These are phyloP conservation scores for Chaetomidium leptoderma DNA, from an alignment of 495 filamentous ascomycete genomes.

Conservation along the genomic window DNA sequence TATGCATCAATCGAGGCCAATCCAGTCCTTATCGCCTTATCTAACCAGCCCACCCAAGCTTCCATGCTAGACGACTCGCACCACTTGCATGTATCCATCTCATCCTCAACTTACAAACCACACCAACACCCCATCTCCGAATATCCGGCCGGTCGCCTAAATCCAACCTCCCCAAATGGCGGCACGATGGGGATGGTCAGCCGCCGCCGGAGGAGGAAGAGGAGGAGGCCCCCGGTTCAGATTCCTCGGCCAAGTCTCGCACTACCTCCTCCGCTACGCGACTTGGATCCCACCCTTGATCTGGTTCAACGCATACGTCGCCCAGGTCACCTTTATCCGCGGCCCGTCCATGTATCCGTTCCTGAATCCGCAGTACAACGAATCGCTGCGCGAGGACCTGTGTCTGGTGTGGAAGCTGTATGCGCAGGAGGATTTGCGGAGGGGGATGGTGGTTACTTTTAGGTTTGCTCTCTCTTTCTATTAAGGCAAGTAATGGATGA, in stretches of 20 bases:
- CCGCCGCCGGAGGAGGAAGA: constrained; percentile 19
- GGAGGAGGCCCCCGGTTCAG: constrained; percentile 11
- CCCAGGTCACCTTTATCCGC: constrained; percentile 57
- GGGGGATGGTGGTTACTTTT: constrained; percentile 54
- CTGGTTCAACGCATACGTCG: constrained; percentile 60
- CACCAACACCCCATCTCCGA: not conserved
- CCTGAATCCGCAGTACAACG: constrained; percentile 60
- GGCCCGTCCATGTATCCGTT: constrained; percentile 76
- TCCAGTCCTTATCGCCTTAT: constrained; percentile 8
- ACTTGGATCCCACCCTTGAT: constrained; percentile 61
- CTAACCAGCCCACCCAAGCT: not conserved
- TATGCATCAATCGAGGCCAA: constrained; percentile 12
- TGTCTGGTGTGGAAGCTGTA: constrained; percentile 49
- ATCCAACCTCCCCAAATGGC: constrained; percentile 13
- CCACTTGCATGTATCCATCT: constrained; percentile 4
- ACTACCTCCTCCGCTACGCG: constrained; percentile 49
- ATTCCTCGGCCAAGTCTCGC: constrained; percentile 37
- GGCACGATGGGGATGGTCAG: constrained; percentile 28
- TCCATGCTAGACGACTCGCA: not conserved
- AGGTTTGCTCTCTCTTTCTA: constrained; percentile 37
- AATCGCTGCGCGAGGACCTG: constrained; percentile 52
- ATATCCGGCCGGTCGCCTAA: no score
- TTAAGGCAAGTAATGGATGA: no score
- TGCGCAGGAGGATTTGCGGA: constrained; percentile 40
- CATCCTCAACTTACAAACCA: not conserved